A percentile compares a stretch with the other conserved stretches of the same genome.
Conservation (phyloP, 345 rosid species). For the Lumnitzera racemosa region DNA sequence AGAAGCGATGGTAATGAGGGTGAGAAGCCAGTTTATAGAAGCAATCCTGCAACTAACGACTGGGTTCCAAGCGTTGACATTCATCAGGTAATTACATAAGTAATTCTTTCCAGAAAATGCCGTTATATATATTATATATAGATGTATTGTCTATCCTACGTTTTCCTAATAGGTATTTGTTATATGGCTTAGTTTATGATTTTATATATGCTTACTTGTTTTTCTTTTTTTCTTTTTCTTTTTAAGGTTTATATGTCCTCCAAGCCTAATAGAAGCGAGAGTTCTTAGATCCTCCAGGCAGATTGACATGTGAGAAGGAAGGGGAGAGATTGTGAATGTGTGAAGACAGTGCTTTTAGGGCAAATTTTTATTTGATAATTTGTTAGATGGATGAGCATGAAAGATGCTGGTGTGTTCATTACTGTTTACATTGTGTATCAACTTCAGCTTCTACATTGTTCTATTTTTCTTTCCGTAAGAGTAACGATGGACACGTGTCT, state of each 20-base stretch:
- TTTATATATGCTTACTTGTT: too few species aligned
- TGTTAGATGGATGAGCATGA: too few species aligned
- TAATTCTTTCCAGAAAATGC: neutral
- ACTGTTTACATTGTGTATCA: too few species aligned
- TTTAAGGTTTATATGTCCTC: constrained; percentile 27
- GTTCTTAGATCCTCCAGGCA: constrained; percentile 13
- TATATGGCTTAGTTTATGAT: neutral
- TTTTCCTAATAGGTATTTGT: neutral
- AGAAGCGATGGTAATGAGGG: neutral
- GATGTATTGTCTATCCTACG: neutral
- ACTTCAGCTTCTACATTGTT: too few species aligned
- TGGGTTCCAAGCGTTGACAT: constrained; percentile 45
- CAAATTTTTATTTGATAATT: too few species aligned
- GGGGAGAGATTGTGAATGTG: neutral
- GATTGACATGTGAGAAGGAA: neutral
- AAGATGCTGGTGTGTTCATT: too few species aligned
- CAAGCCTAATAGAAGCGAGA: constrained; percentile 62
- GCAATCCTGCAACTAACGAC: constrained; percentile 77
- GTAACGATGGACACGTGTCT: too few species aligned
- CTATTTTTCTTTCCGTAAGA: too few species aligned
- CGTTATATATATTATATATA: too few species aligned
- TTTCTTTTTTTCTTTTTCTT: neutral
- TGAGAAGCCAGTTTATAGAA: constrained; percentile 17
- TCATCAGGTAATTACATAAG: constrained; percentile 14
- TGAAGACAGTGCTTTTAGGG: too few species aligned